Percentiles rank a stretch among this genome's conserved stretches.
These are phyloP conservation scores for Penicillium macrosclerotiorum DNA, from an alignment of 495 filamentous ascomycete species.

Conservation along the genomic window DNA sequence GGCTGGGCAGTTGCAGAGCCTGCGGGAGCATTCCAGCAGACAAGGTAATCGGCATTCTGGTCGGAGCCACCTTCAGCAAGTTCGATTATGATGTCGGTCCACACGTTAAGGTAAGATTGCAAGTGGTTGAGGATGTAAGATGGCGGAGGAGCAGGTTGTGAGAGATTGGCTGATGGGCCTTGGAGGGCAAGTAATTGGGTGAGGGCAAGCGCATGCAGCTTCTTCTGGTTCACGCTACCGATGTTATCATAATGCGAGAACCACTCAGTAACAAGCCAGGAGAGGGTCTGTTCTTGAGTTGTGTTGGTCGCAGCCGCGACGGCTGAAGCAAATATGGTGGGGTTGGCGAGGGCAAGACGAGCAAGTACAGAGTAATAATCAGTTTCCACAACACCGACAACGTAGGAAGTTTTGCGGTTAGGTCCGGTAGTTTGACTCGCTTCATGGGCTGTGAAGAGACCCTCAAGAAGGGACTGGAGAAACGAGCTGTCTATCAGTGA, in stretches of 20 bases:
- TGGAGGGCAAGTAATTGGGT: conserved; percentile 73
- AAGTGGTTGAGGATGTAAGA: conserved; percentile 56
- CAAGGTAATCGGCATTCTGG: conserved; percentile 49
- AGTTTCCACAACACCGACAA: conserved; percentile 68
- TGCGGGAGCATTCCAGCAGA: conserved; percentile 47
- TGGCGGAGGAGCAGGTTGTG: conserved; percentile 24
- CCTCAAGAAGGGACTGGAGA: conserved; percentile 63
- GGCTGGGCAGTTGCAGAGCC: conserved; percentile 29
- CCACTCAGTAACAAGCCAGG: conserved; percentile 84
- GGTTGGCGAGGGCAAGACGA: conserved; percentile 69
- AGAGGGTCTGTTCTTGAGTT: conserved; percentile 50
- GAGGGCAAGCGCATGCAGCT: conserved; percentile 77
- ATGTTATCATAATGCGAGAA: conserved; percentile 83
- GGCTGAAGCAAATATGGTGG: conserved; percentile 61
- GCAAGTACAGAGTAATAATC: conserved; percentile 85
- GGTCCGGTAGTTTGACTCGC: conserved; percentile 77
- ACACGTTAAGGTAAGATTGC: conserved; percentile 67
- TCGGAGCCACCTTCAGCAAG: conserved; percentile 48
- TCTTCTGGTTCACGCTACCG: conserved; percentile 68
- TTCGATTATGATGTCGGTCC: conserved; percentile 66
- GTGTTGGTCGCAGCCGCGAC: conserved; percentile 37
- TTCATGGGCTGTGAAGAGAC: conserved; percentile 67
- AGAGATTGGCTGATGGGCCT: conserved; percentile 43
- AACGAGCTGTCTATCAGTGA: conserved; percentile 69
- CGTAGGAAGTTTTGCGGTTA: conserved; percentile 55